Percentiles rank a stretch among this genome's conserved stretches.
These are phyloP conservation scores for Wickerhamiella brachini DNA, from an alignment of 805 yeast species.

Conservation along the genomic window DNA sequence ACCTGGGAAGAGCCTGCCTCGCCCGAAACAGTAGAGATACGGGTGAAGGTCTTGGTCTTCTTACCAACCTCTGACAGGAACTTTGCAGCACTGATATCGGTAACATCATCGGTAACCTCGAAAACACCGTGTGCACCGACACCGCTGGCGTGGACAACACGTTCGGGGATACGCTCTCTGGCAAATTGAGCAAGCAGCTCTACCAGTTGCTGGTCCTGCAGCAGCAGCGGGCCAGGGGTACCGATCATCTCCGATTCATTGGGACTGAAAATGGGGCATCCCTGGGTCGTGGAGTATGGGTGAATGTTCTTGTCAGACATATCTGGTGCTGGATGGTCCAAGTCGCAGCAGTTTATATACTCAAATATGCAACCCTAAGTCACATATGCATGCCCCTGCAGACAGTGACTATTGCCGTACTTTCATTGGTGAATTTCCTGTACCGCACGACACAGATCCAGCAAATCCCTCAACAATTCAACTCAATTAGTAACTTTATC, in stretches of 20 bases:
- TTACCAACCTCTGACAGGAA: slow-evolving; percentile 67
- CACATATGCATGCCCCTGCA: background rate
- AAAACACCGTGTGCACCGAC: slow-evolving; percentile 49
- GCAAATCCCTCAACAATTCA: too few species aligned
- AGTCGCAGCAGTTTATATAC: background rate
- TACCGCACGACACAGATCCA: background rate
- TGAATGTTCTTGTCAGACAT: background rate
- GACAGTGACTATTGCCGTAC: background rate
- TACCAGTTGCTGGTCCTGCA: slow-evolving; percentile 45
- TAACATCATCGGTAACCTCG: slow-evolving; percentile 43
- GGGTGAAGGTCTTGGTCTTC: slow-evolving; percentile 48
- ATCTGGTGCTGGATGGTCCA: background rate
- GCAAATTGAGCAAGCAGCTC: slow-evolving; percentile 48
- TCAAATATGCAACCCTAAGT: background rate
- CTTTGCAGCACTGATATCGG: slow-evolving; percentile 33
- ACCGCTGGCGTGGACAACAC: slow-evolving; percentile 57
- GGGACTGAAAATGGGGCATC: slow-evolving; percentile 45
- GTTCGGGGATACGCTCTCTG: slow-evolving; percentile 51
- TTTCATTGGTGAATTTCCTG: background rate
- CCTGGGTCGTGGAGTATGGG: slow-evolving; percentile 37
- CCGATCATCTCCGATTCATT: slow-evolving; percentile 41
- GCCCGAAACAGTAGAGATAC: slow-evolving; percentile 60
- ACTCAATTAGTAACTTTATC: too few species aligned
- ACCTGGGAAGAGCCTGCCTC: slow-evolving; percentile 54
- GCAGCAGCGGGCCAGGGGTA: slow-evolving; percentile 40